These are phyloP conservation scores for Cajanus cajan DNA, from an alignment of 306 rosid genomes.

Conservation along the genomic window DNA sequence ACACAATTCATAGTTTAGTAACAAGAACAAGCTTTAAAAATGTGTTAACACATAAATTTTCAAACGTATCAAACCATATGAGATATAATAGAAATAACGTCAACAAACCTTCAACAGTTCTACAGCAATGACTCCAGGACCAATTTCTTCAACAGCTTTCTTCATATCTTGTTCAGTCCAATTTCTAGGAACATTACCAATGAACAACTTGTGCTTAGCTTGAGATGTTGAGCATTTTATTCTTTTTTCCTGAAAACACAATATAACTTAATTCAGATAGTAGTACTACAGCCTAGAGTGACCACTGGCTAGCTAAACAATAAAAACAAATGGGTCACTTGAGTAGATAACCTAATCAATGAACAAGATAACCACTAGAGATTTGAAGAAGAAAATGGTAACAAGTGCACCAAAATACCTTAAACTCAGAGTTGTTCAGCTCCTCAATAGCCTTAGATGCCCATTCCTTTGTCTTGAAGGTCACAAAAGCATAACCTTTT, in stretches of 20 bases:
- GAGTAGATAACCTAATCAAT: neutral
- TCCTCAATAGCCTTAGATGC: constrained; percentile 68
- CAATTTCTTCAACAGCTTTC: constrained; percentile 48
- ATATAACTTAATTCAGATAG: neutral
- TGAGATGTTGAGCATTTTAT: constrained; percentile 64
- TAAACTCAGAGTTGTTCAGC: constrained; percentile 54
- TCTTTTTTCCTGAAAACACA: constrained; percentile 52
- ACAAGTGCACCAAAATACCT: constrained; percentile 41
- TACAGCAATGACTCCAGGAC: constrained; percentile 67
- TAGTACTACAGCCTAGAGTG: constrained; percentile 6
- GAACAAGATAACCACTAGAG: neutral
- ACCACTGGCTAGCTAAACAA: neutral
- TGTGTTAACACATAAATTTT: neutral
- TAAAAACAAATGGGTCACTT: neutral
- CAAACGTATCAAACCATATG: neutral
- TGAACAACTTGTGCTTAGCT: constrained; percentile 63
- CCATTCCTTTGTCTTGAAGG: constrained; percentile 65
- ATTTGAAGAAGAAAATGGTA: constrained; percentile 8
- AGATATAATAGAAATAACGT: neutral
- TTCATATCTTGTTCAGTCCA: constrained; percentile 64
- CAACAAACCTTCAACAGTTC: constrained; percentile 59
- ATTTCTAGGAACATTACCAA: constrained; percentile 67
- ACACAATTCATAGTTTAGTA: neutral
- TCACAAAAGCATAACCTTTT: constrained; percentile 70
- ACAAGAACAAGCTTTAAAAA: neutral